Conservation (phyloP, 176 grass and related monocot species). For the Rhynchospora breviuscula region DNA sequence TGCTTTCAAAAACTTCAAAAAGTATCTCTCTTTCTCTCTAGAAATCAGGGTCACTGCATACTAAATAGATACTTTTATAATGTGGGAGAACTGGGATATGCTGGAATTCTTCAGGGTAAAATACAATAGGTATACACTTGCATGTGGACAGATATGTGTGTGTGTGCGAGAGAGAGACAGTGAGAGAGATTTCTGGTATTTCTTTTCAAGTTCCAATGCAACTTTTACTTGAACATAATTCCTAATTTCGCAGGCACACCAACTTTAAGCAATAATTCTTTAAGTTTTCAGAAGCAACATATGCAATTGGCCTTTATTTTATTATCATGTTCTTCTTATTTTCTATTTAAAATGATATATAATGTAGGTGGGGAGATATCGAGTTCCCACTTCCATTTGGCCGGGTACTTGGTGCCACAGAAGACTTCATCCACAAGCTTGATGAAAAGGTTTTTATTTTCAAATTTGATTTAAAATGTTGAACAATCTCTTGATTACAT, state of each 20-base stretch:
- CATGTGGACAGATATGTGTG: neutral
- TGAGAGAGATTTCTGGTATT: neutral
- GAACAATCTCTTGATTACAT: conserved; percentile 1
- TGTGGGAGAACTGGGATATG: neutral
- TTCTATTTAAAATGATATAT: neutral
- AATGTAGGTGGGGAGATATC: conserved; percentile 64
- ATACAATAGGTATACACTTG: neutral
- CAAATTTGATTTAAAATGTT: neutral
- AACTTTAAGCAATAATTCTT: too few species aligned
- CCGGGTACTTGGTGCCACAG: conserved; percentile 65
- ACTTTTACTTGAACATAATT: neutral
- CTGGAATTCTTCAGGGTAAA: neutral
- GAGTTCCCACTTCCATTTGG: conserved; percentile 88
- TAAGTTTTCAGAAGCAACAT: neutral
- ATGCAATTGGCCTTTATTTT: conserved; percentile 1
- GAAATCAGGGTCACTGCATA: neutral
- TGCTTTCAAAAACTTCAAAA: conserved; percentile 97
- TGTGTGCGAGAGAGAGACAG: too few species aligned
- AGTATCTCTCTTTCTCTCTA: conserved; percentile 38
- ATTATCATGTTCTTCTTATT: neutral
- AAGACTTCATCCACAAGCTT: conserved; percentile 81
- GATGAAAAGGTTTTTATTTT: conserved; percentile 66
- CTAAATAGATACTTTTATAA: neutral
- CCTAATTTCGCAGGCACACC: neutral
- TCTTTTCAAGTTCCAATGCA: neutral